Base-by-base conservation (phyloP, 441 rosid genomes). In the Euphorbia celastroides region DNA sequence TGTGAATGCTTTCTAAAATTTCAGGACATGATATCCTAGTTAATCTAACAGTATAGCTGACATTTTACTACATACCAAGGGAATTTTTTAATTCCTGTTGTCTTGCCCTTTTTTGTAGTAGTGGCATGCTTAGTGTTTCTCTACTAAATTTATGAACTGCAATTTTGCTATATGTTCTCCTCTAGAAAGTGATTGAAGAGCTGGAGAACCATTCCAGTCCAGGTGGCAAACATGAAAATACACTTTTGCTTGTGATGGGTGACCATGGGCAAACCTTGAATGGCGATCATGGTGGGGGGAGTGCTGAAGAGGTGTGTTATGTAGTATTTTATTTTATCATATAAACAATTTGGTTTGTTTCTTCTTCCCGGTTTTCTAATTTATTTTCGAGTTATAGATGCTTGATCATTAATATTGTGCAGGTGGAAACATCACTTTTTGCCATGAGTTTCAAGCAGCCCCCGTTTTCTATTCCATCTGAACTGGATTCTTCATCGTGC, bases 281-380 rank as follows among this genome's bases (percentile, higher is more conserved):
- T 67, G 99, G 99, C 65, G 97, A 92, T 84, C 99, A 94, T 81
- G 98, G 98, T 30, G 99, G 99, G 75, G 99, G 97, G 63, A 86
- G 92, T 82, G 79, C 95, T 42, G 97, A 91, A 82, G 99, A 92
- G 92, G 99, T 94, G 65, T 23, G 11, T 9, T 67, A 60, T n/a
- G 62, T 62, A 48, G 17, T 23, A 48, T 23, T 19, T 5, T 51
- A 42, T 74, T 66, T 17, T 44, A 23, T 60, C 58, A 28, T 23
- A 57, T 52, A 48, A 56, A 38, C n/a, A 31, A 27, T 26, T 57
- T 58, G 36, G 65, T 63, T 72, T 52, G n/a, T 41, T 14, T 3
- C 19, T 34, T 41, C 12, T 28, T 7, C 16, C 7, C n/a, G 0
- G 6, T 17, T 46, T 12, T 23, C 25, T 26, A 11, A 57, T 26